Conservation (phyloP, 345 rosid species). For the Acer campestre region DNA sequence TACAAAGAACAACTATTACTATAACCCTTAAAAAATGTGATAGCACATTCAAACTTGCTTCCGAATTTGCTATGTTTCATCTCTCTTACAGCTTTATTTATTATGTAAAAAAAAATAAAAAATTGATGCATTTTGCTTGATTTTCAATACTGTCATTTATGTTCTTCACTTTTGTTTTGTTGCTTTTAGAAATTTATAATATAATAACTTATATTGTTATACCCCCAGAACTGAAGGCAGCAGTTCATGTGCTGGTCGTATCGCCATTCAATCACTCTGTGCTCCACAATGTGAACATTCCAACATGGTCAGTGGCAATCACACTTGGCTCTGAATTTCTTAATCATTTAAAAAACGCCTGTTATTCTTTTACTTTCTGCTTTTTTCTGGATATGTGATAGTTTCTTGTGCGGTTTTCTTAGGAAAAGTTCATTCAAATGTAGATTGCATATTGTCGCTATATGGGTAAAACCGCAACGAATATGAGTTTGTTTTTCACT, state of each 20-base stretch:
- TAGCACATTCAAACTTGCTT: background rate
- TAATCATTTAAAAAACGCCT: conserved; percentile 10
- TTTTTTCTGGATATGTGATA: background rate
- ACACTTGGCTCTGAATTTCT: conserved; percentile 17
- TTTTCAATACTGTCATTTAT: background rate
- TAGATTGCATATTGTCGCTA: background rate
- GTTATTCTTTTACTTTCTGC: background rate
- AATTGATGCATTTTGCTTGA: background rate
- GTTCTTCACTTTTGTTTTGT: background rate
- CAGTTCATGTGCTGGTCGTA: conserved; percentile 56
- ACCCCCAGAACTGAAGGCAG: conserved; percentile 55
- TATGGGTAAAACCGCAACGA: background rate
- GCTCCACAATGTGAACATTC: conserved; percentile 81
- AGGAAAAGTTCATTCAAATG: background rate
- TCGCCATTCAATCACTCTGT: conserved; percentile 88
- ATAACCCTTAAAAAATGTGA: background rate
- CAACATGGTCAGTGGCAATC: conserved; percentile 49
- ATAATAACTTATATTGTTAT: conserved; percentile 15
- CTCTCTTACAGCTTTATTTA: background rate
- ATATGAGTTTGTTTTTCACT: background rate
- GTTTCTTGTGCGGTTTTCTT: background rate
- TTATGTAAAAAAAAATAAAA: background rate
- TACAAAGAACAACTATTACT: background rate
- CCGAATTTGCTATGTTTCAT: background rate
- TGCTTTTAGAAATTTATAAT: background rate